A percentile compares a stretch with the other conserved stretches of the same genome.
These are phyloP conservation scores for Tolypocladium endophyticum DNA, from an alignment of 2,329 filamentous ascomycete genomes.

Conservation along the genomic window DNA sequence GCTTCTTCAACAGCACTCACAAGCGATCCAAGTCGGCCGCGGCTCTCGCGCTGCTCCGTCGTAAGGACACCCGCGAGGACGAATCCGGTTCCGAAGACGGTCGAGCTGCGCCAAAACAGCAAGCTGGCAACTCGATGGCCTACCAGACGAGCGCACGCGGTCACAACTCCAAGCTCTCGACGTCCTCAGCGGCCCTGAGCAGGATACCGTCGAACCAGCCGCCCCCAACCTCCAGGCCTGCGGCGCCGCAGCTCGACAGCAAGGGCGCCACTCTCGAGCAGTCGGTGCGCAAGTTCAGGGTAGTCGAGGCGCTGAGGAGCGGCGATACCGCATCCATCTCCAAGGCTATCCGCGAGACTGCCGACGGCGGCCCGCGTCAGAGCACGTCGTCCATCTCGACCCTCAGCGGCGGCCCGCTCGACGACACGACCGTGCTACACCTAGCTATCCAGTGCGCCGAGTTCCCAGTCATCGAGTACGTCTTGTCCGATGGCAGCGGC, in stretches of 20 bases:
- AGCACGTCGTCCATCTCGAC: constrained; percentile 46
- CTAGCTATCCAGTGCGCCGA: constrained; percentile 94
- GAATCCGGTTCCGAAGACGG: constrained; percentile 44
- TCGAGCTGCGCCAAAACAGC: constrained; percentile 20
- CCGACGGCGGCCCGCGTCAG: constrained; percentile 38
- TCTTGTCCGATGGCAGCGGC: constrained; percentile 63
- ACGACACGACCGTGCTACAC: constrained; percentile 85
- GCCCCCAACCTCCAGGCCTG: constrained; percentile 12
- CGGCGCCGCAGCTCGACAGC: constrained; percentile 18
- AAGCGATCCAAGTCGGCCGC: constrained; percentile 44
- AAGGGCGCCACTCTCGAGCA: constrained; percentile 65
- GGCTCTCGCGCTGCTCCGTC: constrained; percentile 42
- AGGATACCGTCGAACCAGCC: constrained; percentile 27
- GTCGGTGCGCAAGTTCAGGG: constrained; percentile 85
- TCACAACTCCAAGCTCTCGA: constrained; percentile 37
- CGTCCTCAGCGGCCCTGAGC: constrained; percentile 27
- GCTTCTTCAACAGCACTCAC: constrained; percentile 19
- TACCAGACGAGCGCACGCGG: constrained; percentile 25
- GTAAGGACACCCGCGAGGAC: constrained; percentile 38
- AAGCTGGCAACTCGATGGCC: constrained; percentile 22
- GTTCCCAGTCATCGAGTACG: constrained; percentile 82
- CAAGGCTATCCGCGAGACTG: constrained; percentile 65
- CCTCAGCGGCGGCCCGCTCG: constrained; percentile 36
- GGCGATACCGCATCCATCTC: constrained; percentile 88
- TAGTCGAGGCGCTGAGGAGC: constrained; percentile 84